Evolutionary conservation across 2,329 filamentous ascomycete genomes (phyloP), one percentile per base, ranked within the genome.

Genomic region (Cadophora malorum): DNA sequence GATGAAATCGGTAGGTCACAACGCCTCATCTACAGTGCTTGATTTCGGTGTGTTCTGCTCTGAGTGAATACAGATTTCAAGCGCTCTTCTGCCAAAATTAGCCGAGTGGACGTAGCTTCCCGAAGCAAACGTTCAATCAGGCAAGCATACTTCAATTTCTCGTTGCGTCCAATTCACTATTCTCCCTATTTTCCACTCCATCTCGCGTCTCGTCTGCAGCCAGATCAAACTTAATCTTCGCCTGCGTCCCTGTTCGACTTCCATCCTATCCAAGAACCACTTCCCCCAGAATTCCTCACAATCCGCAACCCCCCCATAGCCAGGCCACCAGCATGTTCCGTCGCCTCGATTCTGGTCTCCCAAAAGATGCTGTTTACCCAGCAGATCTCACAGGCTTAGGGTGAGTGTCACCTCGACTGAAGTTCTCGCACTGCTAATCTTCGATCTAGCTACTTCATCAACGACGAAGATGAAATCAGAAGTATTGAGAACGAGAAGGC

Each of bases 391-490:
- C 87, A 67, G 81, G 86, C 64, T 87, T 98, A 3, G 94, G 93
- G 91, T 95, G 81, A 74, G 83, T 49, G 47, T 19, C 31, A 23
- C n/a, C 55, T 50, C 23, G 55, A n/a, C 47, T 33, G 19, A n/a
- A 10, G n/a, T 19, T 4, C 7, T 31, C 12, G 7, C 31, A 10
- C n/a, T 45, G 50, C 52, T 64, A 52, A 69, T 49, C 5, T 3
- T 28, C 21, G 9, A 63, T 25, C 23, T 68, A 94, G 93, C 53
- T 96, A 94, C 79, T 94, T 92, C 77, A 80, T 97, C 80, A 94
- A 92, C 73, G 84, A 89, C 0, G 79, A 88, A 0, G 92, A 95
- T 72, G 88, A 95, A 75, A 86, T 97, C 69, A 89, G 91, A 59
- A 89, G 84, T 69, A 90, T 92, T 65, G 81, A 85, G 25, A 81